These are phyloP conservation scores for Trametes pubescens DNA, from an alignment of 1,284 basidiomycete genomes.

Conservation along the genomic window DNA sequence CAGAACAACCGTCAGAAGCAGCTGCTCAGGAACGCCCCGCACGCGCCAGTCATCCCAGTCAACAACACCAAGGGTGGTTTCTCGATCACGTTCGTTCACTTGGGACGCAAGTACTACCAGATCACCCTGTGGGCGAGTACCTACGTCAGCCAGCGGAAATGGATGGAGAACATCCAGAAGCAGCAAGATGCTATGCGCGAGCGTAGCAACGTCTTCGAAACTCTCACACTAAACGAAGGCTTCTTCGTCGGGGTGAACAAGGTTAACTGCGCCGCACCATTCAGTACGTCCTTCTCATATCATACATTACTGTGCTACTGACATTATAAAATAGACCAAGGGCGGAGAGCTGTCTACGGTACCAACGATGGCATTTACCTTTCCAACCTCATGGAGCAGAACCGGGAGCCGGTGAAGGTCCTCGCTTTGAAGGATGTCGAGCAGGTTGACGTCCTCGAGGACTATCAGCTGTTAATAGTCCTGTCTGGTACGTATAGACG, in stretches of 20 bases:
- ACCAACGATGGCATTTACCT: conserved; percentile 98
- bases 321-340: conserved; percentile 65
- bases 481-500: conserved; percentile 75
- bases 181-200: conserved; percentile 90
- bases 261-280: conserved; percentile 96
- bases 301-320: not conserved
- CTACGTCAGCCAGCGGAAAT: conserved; percentile 88
- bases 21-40: conserved; percentile 43
- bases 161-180: conserved; percentile 92
- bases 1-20: conserved; percentile 38
- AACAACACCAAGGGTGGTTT: conserved; percentile 87
- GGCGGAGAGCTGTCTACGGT: conserved; percentile 92
- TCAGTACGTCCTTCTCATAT: conserved; percentile 65
- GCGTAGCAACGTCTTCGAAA: conserved; percentile 89
- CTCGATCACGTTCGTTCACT: conserved; percentile 92
- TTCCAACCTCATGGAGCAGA: conserved; percentile 82
- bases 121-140: conserved; percentile 95
- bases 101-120: conserved; percentile 93
- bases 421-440: conserved; percentile 90
- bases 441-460: conserved; percentile 97
- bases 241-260: conserved; percentile 87
- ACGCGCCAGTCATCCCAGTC: conserved; percentile 46
- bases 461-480: conserved; percentile 95
- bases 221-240: conserved; percentile 84
- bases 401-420: conserved; percentile 90